A percentile compares a stretch with the other conserved stretches of the same genome.
phyloP scores from a whole-genome alignment of 2,329 filamentous ascomycete genomes.

The Decorospora gaudefroyi region DNA sequence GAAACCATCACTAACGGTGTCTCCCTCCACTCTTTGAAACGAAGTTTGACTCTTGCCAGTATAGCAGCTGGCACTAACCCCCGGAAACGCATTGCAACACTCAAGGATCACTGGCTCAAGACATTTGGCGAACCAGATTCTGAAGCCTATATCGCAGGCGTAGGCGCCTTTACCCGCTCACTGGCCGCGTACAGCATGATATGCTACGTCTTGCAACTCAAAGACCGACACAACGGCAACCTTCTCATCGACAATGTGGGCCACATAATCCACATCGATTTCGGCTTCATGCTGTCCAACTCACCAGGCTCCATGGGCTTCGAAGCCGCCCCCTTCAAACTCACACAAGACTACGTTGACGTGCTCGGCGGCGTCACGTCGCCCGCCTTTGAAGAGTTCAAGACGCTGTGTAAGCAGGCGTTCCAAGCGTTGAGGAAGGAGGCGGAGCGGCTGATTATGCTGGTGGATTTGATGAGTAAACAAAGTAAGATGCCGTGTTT shows the following conservation, averaged over 20 bases:
- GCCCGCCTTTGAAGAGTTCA: slow-evolving; percentile 74
- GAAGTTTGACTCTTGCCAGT: slow-evolving; percentile 75
- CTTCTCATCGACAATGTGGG: slow-evolving; percentile 84
- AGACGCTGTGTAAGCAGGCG: slow-evolving; percentile 77
- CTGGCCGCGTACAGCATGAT: slow-evolving; percentile 85
- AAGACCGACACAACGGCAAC: slow-evolving; percentile 85
- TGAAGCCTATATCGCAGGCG: slow-evolving; percentile 70
- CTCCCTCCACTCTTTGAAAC: slow-evolving; percentile 82
- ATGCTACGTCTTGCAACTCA: slow-evolving; percentile 80
- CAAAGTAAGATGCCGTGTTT: slow-evolving; percentile 84
- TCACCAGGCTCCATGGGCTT: slow-evolving; percentile 83
- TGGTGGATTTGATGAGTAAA: slow-evolving; percentile 82
- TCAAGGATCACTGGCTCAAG: slow-evolving; percentile 81
- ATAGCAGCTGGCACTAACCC: slow-evolving; percentile 75
- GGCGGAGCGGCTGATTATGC: slow-evolving; percentile 78
- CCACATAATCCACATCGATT: slow-evolving; percentile 87
- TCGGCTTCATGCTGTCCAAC: slow-evolving; percentile 88
- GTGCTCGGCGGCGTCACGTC: slow-evolving; percentile 75
- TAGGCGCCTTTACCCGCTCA: slow-evolving; percentile 79
- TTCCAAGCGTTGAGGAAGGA: slow-evolving; percentile 80
- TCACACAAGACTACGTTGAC: slow-evolving; percentile 84
- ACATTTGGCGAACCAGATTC: slow-evolving; percentile 73
- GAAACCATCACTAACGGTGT: slow-evolving; percentile 89
- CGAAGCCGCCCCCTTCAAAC: slow-evolving; percentile 83
- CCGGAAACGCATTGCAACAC: slow-evolving; percentile 73